Conservation (phyloP, 139 green algal genomes). For the Chlamydomonas urium region DNA sequence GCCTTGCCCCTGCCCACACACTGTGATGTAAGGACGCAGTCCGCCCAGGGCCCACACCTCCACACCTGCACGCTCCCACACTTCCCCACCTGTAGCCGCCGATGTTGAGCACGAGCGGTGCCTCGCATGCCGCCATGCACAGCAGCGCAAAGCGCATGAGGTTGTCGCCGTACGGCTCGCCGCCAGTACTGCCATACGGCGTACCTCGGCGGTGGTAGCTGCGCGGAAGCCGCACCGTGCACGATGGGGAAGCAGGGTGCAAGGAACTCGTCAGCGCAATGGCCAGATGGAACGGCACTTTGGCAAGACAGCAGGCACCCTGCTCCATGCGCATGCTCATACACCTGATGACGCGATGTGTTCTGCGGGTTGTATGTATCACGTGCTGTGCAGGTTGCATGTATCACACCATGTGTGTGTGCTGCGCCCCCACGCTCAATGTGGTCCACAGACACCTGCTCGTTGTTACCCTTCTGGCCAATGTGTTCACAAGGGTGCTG, state of each 20-base stretch:
- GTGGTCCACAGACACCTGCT: background rate
- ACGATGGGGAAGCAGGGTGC: background rate
- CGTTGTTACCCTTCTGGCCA: background rate
- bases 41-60: too few relatives aligned
- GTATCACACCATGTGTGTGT: background rate
- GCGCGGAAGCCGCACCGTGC: slow-evolving; percentile 1
- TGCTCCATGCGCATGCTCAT: too few relatives aligned
- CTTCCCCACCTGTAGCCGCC: too few relatives aligned
- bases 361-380: background rate
- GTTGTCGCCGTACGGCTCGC: slow-evolving; percentile 73
- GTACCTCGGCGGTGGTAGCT: slow-evolving; percentile 25
- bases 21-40: too few relatives aligned
- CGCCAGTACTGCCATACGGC: slow-evolving; percentile 48
- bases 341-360: too few relatives aligned
- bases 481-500: background rate
- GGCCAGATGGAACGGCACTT: too few relatives aligned
- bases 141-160: slow-evolving; percentile 76
- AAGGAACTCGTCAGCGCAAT: too few relatives aligned
- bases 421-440: background rate
- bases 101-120: too few relatives aligned
- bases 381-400: background rate
- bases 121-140: slow-evolving; percentile 73
- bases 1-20: too few relatives aligned
- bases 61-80: too few relatives aligned
- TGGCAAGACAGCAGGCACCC: too few relatives aligned